Evolutionary conservation across 208 protist genomes (phyloP).

Genomic region (Zelonia costaricensis): DNA sequence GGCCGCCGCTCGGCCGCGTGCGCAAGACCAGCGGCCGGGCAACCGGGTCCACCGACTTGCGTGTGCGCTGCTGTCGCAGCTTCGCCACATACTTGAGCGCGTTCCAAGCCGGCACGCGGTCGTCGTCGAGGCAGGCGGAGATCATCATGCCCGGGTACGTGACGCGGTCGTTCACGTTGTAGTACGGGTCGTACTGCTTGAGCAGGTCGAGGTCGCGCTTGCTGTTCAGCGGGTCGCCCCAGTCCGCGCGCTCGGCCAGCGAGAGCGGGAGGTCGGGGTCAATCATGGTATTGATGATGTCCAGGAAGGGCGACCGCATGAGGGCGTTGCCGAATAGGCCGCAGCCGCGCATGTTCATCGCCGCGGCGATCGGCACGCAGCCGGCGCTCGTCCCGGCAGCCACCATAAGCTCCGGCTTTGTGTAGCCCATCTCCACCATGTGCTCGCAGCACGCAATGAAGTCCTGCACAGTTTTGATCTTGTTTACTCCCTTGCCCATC

Average conservation of each 20-base stretch:
- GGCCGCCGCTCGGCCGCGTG: conserved; percentile 65
- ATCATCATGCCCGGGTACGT: conserved; percentile 92
- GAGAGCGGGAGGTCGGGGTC: conserved; percentile 91
- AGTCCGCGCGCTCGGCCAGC: conserved; percentile 92
- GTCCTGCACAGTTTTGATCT: conserved; percentile 91
- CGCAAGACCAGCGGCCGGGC: conserved; percentile 73
- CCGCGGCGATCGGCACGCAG: conserved; percentile 93
- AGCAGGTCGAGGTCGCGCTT: conserved; percentile 63
- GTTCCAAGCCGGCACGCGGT: conserved; percentile 90
- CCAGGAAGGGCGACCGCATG: conserved; percentile 92
- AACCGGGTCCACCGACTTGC: conserved; percentile 75
- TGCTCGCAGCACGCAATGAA: conserved; percentile 93
- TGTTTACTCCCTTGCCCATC: conserved; percentile 73
- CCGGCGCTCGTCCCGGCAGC: conserved; percentile 92
- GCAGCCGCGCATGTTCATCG: conserved; percentile 90
- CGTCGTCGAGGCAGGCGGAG: conserved; percentile 88
- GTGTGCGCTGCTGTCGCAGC: conserved; percentile 77
- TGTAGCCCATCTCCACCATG: conserved; percentile 90
- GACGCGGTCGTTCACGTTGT: conserved; percentile 91
- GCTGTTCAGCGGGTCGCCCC: conserved; percentile 92
- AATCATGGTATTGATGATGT: conserved; percentile 94
- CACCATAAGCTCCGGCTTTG: conserved; percentile 84
- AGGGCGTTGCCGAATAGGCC: conserved; percentile 86
- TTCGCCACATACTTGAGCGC: conserved; percentile 90
- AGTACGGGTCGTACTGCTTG: conserved; percentile 86